phyloP scores from a whole-genome alignment of 2,329 filamentous ascomycete genomes.

The Pezicula radicicola region DNA sequence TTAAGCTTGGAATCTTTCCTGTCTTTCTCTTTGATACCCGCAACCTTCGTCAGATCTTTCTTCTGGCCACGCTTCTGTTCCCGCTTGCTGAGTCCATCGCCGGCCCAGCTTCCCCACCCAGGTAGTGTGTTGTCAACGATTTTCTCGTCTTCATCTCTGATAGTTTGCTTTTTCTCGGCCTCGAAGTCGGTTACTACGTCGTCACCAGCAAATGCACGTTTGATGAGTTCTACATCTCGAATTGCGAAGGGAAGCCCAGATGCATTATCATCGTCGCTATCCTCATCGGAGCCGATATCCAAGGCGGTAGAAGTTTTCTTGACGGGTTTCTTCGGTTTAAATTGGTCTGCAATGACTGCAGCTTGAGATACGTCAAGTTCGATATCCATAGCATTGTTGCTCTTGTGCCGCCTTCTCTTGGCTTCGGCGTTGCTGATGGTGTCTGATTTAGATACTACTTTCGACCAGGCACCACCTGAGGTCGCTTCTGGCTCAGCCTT shows the following conservation, averaged over 20 bases:
- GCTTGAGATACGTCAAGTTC: conserved; percentile 29
- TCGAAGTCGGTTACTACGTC: conserved; percentile 80
- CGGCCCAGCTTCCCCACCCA: conserved; percentile 92
- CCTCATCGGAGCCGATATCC: conserved; percentile 25
- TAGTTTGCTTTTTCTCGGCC: conserved; percentile 70
- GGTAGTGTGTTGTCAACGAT: conserved; percentile 80
- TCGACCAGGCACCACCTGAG: conserved; percentile 31
- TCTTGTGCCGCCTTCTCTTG: conserved; percentile 26
- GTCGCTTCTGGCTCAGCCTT: conserved; percentile 8
- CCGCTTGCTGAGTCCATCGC: conserved; percentile 73
- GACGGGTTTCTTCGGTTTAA: conserved; percentile 18
- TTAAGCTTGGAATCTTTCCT: conserved; percentile 81
- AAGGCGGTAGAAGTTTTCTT: conserved; percentile 18
- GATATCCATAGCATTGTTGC: conserved; percentile 25
- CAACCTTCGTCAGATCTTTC: conserved; percentile 60
- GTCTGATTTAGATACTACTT: conserved; percentile 17
- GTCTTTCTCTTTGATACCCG: conserved; percentile 72
- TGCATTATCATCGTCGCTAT: conserved; percentile 43
- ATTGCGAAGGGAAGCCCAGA: conserved; percentile 54
- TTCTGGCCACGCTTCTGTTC: conserved; percentile 62
- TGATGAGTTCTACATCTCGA: conserved; percentile 66
- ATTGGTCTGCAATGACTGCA: conserved; percentile 25
- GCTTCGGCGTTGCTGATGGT: conserved; percentile 23
- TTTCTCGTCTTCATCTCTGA: conserved; percentile 78
- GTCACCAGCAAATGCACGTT: conserved; percentile 82